Evolutionary conservation across 2,329 filamentous ascomycete species (phyloP).

Genomic region (Xylariaceae sp.): DNA sequence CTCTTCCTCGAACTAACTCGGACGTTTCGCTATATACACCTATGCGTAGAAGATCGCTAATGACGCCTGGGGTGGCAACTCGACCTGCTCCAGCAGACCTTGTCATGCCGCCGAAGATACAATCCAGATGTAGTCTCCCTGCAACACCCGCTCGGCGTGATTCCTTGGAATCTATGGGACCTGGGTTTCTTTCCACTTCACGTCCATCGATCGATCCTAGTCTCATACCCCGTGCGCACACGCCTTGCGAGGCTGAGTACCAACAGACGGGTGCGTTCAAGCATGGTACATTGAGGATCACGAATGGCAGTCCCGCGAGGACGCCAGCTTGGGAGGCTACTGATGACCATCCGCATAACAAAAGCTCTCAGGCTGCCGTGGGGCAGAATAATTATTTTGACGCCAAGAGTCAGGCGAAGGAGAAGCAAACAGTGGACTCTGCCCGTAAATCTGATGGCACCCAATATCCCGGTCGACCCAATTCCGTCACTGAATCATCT

Average conservation of each 20-base stretch:
- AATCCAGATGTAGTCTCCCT: constrained; percentile 32
- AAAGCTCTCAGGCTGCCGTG: neutral
- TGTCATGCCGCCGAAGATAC: constrained; percentile 21
- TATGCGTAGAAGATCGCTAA: constrained; percentile 42
- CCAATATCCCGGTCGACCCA: neutral
- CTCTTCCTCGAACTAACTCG: constrained; percentile 52
- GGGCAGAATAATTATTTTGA: constrained; percentile 25
- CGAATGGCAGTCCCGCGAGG: constrained; percentile 63
- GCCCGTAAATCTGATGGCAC: neutral
- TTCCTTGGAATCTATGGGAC: constrained; percentile 29
- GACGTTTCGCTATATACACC: constrained; percentile 47
- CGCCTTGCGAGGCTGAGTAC: constrained; percentile 63
- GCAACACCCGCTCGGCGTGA: constrained; percentile 34
- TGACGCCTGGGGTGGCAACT: constrained; percentile 43
- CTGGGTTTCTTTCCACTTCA: constrained; percentile 24
- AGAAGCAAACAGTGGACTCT: neutral
- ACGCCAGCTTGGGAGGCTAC: constrained; percentile 44
- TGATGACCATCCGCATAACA: constrained; percentile 8
- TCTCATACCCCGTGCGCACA: constrained; percentile 48
- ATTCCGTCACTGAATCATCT: neutral
- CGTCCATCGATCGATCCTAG: constrained; percentile 38
- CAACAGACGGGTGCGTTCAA: constrained; percentile 67
- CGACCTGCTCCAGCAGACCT: constrained; percentile 30
- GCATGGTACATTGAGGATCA: constrained; percentile 67
- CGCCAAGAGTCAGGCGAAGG: neutral